phyloP scores from a whole-genome alignment of 1,284 basidiomycete species.

The Heterobasidion parviporum region DNA sequence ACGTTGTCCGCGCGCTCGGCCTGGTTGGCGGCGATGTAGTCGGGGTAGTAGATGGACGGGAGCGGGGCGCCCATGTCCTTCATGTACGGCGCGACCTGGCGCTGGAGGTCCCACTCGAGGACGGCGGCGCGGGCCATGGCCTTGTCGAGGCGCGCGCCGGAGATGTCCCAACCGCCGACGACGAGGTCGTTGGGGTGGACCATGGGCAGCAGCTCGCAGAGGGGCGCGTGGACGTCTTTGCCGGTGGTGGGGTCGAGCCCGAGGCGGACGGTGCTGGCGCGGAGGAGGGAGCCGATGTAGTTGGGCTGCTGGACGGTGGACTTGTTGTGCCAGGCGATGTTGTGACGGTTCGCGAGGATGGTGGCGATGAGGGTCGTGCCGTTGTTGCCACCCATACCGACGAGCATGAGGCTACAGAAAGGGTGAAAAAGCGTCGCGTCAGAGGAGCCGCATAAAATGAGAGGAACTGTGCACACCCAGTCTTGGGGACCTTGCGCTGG shows the following conservation, averaged over 20 bases:
- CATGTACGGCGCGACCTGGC: conserved; percentile 88
- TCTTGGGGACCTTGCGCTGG: conserved; percentile 80
- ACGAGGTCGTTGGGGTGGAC: conserved; percentile 99
- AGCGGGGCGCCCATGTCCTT: conserved; percentile 76
- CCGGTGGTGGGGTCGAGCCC: conserved; percentile 80
- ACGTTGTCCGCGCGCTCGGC: conserved; percentile 93
- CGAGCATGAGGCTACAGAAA: conserved; percentile 79
- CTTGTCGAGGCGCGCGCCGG: conserved; percentile 75
- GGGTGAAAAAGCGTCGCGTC: conserved; percentile 10
- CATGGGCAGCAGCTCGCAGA: conserved; percentile 94
- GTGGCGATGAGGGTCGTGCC: conserved; percentile 93
- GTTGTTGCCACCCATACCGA: conserved; percentile 97
- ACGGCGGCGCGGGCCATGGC: conserved; percentile 94
- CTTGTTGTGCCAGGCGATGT: conserved; percentile 95
- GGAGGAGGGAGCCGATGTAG: conserved; percentile 91
- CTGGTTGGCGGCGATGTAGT: conserved; percentile 98
- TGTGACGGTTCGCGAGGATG: conserved; percentile 93
- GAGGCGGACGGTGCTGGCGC: conserved; percentile 91
- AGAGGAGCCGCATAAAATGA: conserved; percentile 3
- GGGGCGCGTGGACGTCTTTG: conserved; percentile 90
- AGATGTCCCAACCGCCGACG: conserved; percentile 98
- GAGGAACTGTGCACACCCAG: conserved; percentile 59
- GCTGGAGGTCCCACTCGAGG: conserved; percentile 94
- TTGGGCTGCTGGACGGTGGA: conserved; percentile 89
- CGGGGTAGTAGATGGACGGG: conserved; percentile 93